Evolutionary conservation across 495 filamentous ascomycete species (phyloP).

Genomic region (Neurospora tetrasperma): DNA sequence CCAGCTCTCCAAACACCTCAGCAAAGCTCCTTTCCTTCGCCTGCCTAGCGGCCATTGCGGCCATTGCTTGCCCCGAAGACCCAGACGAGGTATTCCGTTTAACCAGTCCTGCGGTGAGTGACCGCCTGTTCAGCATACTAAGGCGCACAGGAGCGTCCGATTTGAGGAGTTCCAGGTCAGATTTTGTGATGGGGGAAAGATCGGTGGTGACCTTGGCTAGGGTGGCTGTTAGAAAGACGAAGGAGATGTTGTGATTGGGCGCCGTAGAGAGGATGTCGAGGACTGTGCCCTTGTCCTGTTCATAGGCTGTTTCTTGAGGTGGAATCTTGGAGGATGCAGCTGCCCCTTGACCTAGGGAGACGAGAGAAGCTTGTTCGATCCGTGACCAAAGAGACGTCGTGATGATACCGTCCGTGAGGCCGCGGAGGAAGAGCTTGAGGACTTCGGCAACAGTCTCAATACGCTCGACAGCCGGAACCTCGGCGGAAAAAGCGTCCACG

Average conservation of each 20-base stretch:
- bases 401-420: conserved; percentile 67
- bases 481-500: conserved; percentile 45
- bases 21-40: conserved; percentile 34
- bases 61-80: conserved; percentile 16
- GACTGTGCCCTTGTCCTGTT: conserved; percentile 58
- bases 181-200: conserved; percentile 33
- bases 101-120: conserved; percentile 17
- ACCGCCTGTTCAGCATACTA: conserved; percentile 22
- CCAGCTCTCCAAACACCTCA: conserved; percentile 36
- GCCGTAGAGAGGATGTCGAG: conserved; percentile 61
- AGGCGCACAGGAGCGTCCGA: conserved; percentile 11
- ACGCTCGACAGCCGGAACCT: conserved; percentile 48
- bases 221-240: conserved; percentile 77
- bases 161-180: conserved; percentile 21
- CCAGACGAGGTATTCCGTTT: background rate
- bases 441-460: conserved; percentile 61
- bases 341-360: conserved; percentile 24
- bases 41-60: conserved; percentile 28
- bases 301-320: conserved; percentile 36
- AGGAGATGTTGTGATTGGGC: conserved; percentile 73
- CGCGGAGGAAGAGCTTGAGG: conserved; percentile 58
- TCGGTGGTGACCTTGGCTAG: conserved; percentile 41
- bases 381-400: conserved; percentile 55
- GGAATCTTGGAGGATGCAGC: conserved; percentile 23
- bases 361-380: conserved; percentile 51